A percentile compares a stretch with the other conserved stretches of the same genome.
phyloP scores from a whole-genome alignment of 2,329 filamentous ascomycete species.

The Monosporascus sp. region DNA sequence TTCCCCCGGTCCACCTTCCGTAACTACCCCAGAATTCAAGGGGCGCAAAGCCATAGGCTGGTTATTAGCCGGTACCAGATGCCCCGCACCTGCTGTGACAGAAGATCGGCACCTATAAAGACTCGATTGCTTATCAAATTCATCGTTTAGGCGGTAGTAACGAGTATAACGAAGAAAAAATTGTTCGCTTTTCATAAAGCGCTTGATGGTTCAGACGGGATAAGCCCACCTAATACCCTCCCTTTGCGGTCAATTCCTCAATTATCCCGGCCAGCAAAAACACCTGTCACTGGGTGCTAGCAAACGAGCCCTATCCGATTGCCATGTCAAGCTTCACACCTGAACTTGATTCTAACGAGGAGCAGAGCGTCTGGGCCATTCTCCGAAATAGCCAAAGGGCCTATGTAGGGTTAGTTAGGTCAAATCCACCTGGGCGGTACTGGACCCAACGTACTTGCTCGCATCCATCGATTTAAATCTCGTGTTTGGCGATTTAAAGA shows the following conservation, averaged over 20 bases:
- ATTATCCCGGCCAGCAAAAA: no score
- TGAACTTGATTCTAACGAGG: slow-evolving; percentile 13
- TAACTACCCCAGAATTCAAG: neutral
- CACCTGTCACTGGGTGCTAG: no score
- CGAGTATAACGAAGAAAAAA: no score
- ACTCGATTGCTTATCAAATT: no score
- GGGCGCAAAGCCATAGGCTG: neutral
- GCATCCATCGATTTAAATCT: neutral
- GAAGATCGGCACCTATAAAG: neutral
- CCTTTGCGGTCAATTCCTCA: no score
- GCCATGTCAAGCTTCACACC: neutral
- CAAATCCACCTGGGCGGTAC: neutral
- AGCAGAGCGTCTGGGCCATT: slow-evolving; percentile 27
- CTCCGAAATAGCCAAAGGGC: slow-evolving; percentile 26
- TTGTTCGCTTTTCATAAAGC: no score
- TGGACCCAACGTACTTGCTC: neutral
- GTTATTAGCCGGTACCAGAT: neutral
- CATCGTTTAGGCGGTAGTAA: no score
- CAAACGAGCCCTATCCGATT: no score
- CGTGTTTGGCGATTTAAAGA: neutral
- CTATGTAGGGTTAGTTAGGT: slow-evolving; percentile 12
- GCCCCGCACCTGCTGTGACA: neutral
- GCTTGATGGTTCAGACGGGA: no score
- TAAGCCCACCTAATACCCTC: no score
- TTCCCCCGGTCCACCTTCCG: neutral